Percentiles rank a stretch among this genome's conserved stretches.
Conservation (phyloP, 345 rosid genomes). For the Moricandia arvensis region DNA sequence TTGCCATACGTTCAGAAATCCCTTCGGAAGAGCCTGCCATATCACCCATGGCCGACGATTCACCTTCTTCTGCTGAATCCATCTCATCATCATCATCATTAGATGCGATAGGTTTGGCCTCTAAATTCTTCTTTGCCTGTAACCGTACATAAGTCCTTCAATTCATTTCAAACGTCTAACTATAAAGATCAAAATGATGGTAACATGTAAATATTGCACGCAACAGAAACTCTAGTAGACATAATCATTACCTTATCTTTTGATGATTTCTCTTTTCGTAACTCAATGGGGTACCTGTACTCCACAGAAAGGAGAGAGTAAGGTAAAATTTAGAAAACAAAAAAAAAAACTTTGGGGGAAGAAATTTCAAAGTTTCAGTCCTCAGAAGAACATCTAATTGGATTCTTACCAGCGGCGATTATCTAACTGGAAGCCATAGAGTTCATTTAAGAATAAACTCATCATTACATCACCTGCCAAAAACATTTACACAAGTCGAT, state of each 20-base stretch:
- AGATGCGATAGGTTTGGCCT: conserved; percentile 38
- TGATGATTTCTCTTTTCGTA: conserved; percentile 84
- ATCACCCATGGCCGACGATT: conserved; percentile 32
- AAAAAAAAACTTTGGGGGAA: background rate
- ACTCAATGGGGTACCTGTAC: conserved; percentile 81
- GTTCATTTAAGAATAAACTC: conserved; percentile 96
- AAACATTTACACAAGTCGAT: conserved; percentile 13
- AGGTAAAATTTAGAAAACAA: background rate
- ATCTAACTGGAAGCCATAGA: conserved; percentile 96
- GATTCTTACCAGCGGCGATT: conserved; percentile 79
- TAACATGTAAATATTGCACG: background rate
- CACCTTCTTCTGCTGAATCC: conserved; percentile 44
- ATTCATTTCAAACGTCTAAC: background rate
- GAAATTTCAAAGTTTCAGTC: background rate
- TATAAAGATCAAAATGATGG: conserved; percentile 2
- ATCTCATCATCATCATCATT: conserved; percentile 34
- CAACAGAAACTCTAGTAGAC: background rate
- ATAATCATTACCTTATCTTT: conserved; percentile 70
- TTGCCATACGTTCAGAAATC: conserved; percentile 50
- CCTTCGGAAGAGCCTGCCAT: conserved; percentile 48
- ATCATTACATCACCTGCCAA: conserved; percentile 82
- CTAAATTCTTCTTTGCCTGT: conserved; percentile 66
- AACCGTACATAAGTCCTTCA: conserved; percentile 1
- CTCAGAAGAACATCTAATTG: background rate
- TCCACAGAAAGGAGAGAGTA: no score